Percentiles rank a stretch among this genome's conserved stretches.
These are phyloP conservation scores for Aspergillus pseudoterreus DNA, from an alignment of 2,329 filamentous ascomycete species.

Conservation along the genomic window DNA sequence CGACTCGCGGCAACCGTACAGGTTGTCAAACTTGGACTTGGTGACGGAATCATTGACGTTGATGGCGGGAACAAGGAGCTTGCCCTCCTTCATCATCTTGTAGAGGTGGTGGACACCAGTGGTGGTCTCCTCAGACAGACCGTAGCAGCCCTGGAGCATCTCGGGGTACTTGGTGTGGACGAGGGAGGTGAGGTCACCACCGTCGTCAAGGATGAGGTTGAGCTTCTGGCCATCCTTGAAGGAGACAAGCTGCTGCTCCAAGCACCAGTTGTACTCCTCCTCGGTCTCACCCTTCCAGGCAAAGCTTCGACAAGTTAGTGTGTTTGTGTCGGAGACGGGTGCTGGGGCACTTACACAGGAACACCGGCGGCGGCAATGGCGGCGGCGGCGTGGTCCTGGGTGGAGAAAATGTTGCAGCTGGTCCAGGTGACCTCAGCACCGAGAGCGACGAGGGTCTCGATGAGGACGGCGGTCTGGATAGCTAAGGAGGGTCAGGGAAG, in stretches of 20 bases:
- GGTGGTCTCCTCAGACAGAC: constrained; percentile 98
- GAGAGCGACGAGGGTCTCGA: constrained; percentile 91
- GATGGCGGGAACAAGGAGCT: constrained; percentile 90
- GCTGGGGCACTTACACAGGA: constrained; percentile 77
- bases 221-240: constrained; percentile 97
- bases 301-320: constrained; percentile 44
- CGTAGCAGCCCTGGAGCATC: constrained; percentile 96
- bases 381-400: constrained; percentile 95
- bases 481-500: constrained; percentile 44
- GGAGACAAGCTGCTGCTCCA: constrained; percentile 94
- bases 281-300: constrained; percentile 91
- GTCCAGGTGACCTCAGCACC: constrained; percentile 99
- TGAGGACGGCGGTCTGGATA: constrained; percentile 98
- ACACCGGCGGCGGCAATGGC: constrained; percentile 92
- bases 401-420: constrained; percentile 99
- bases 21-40: constrained; percentile 99
- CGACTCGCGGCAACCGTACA: constrained; percentile 98
- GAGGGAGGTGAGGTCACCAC: constrained; percentile 92
- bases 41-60: constrained; percentile 99
- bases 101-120: constrained; percentile 99
- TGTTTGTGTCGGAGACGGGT: too few relatives aligned
- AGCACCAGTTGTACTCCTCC: constrained; percentile 99
- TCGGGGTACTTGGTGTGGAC: constrained; percentile 98
- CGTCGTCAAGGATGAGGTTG: constrained; percentile 98
- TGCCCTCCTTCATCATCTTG: constrained; percentile 89